Conservation (phyloP, 2,329 filamentous ascomycete species). For the Calonectria naviculata region DNA sequence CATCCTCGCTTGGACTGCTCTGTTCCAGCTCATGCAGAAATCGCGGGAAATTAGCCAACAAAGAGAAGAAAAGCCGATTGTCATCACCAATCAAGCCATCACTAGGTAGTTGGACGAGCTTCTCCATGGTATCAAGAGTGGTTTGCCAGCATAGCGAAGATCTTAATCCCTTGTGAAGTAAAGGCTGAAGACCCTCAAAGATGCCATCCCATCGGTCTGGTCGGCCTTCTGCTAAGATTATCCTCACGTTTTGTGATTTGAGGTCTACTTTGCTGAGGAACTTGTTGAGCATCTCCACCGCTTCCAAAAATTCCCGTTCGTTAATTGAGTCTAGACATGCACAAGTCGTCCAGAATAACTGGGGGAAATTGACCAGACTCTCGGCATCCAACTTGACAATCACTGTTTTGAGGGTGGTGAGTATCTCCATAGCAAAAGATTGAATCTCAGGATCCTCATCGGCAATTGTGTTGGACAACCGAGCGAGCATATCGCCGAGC, state of each 20-base stretch:
- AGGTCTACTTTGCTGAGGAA: conserved; percentile 88
- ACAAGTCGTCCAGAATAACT: conserved; percentile 97
- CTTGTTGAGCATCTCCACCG: conserved; percentile 89
- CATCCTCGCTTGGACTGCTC: conserved; percentile 63
- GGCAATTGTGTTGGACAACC: conserved; percentile 95
- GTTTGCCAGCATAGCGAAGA: conserved; percentile 85
- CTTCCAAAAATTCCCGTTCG: conserved; percentile 93
- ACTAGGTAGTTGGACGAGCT: conserved; percentile 81
- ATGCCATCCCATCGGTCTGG: conserved; percentile 89
- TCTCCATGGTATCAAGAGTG: conserved; percentile 82
- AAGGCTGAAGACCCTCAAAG: conserved; percentile 86
- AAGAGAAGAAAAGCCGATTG: conserved; percentile 82
- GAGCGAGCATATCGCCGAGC: conserved; percentile 95
- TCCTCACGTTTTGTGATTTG: conserved; percentile 73
- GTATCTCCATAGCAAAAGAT: conserved; percentile 96
- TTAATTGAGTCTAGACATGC: conserved; percentile 97
- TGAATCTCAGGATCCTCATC: conserved; percentile 95
- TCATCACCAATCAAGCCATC: conserved; percentile 86
- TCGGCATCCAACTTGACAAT: conserved; percentile 85
- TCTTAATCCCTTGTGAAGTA: conserved; percentile 92
- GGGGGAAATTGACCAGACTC: conserved; percentile 88
- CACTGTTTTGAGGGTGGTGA: conserved; percentile 92
- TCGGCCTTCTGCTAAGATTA: conserved; percentile 79
- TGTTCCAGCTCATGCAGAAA: conserved; percentile 85
- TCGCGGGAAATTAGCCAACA: conserved; percentile 91